Base-by-base conservation (phyloP, 371 early-diverging fungal species). In the Syncephalastrum contaminatum region DNA sequence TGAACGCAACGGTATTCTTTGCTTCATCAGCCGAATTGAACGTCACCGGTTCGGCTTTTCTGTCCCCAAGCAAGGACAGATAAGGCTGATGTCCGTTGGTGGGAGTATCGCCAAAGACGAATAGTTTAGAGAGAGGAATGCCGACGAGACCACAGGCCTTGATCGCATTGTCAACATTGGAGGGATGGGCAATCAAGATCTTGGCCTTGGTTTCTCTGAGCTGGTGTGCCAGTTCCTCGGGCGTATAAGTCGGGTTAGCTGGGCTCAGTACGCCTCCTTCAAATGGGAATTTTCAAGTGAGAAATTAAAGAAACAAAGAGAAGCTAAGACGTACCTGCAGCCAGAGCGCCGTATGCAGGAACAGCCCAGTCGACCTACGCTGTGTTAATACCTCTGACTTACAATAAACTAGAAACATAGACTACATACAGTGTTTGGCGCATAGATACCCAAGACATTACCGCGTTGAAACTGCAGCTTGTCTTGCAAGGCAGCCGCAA, bases 221-320 rank as follows among this genome's bases (percentile, higher is more conserved):
- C 59, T 92, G 92, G 60, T 83, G 80, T 0, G 85, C 83, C 16
- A 93, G 72, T 64, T 95, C 95, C 24, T 80, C 75, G 6, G 79
- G 69, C 0, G 84, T 91, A 66, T 93, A 93, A 14, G 76, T 74
- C 8, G 92, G 89, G 56, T 92, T 95, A 27, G 86, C 89, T 16
- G 86, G 78, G 1, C 88, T 78, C 15, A 84, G 67, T 3, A 84
- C 64, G 5, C 90, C 91, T 4, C 92, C 90, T 47, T 21, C 36
- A 30, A 2, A 30, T 25, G 36, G 10, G 4, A 25, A 25, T 25
- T 5, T 30, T 30, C 10, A 30, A 10, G 2, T 10, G 10, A 0
- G 2, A 30, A 10, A 2, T 5, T 8, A 8, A 30, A 30, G 10
- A 5, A 30, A 30, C 7, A 30, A 30, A 8, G 10, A 30, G 7